Base-by-base conservation (phyloP, 345 rosid species). In the Brassica rapa region DNA sequence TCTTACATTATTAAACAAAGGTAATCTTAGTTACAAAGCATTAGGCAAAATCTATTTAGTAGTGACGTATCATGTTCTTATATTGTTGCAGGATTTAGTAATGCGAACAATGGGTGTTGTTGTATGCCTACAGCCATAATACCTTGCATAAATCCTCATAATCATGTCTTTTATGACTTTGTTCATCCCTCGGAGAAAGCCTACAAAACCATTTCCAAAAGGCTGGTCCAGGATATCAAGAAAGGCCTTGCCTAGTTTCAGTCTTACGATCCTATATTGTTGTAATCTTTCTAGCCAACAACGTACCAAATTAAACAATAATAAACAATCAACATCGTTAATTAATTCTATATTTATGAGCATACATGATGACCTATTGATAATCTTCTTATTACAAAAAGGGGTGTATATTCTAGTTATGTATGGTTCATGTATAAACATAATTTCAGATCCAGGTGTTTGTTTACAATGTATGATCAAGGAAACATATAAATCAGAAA, bases 141-240 rank as follows among this genome's bases (percentile, higher is more conserved):
- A 43, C 83, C 80, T 56, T 91, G 96, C 70, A 88, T 0, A 76
- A 39, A 25, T 85, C 56, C 56, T 51, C 56, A 51, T 51, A n/a
- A n/a, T 51, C 56, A 87, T 55, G 78, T 90, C 21, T 90, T 89
- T 64, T 90, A 87, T 82, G 93, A 90, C 79, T 87, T 89, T 79
- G 89, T 65, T 61, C 96, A 91, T 82, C 96, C 96, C 8, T 81
- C 93, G 0, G 93, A 91, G 77, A 80, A 67, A 74, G 86, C 91
- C 5, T 89, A 89, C 80, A 83, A 67, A 66, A 82, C 70, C 16
- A 78, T 67, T 61, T 3, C 76, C 5, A 29, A 65, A 59, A 51
- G 67, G 19, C 88, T 88, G 75, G 80, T 83, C 32, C 1, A 4
- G 2, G 75, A 80, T 69, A 74, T 80, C 66, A 70, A 74, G 60